Conservation (phyloP, 2,329 filamentous ascomycete species). For the Cryphonectria nitschkei region DNA sequence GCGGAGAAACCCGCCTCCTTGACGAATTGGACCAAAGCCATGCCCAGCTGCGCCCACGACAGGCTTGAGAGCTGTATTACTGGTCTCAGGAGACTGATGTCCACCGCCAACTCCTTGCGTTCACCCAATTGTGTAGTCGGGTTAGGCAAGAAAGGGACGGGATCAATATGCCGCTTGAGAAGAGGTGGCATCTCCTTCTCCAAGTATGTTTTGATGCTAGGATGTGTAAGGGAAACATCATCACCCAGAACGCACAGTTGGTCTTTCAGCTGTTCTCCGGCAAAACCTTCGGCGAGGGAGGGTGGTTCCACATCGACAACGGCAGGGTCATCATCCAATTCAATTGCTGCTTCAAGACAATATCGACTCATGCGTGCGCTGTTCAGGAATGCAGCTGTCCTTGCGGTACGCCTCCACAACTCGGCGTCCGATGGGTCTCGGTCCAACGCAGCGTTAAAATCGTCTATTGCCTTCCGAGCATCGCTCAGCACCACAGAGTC, state of each 20-base stretch:
- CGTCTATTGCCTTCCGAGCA: slow-evolving; percentile 54
- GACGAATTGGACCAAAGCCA: slow-evolving; percentile 44
- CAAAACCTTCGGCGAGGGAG: slow-evolving; percentile 65
- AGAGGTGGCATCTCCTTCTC: slow-evolving; percentile 54
- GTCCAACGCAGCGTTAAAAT: slow-evolving; percentile 63
- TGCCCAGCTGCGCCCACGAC: slow-evolving; percentile 50
- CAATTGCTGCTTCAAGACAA: slow-evolving; percentile 68
- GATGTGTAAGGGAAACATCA: slow-evolving; percentile 61
- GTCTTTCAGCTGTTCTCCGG: slow-evolving; percentile 63
- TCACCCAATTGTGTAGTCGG: slow-evolving; percentile 47
- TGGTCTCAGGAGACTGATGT: slow-evolving; percentile 32
- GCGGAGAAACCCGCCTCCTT: slow-evolving; percentile 41
- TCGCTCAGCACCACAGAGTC: slow-evolving; percentile 43
- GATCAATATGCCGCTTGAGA: slow-evolving; percentile 61
- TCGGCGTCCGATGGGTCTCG: slow-evolving; percentile 70
- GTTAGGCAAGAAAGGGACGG: slow-evolving; percentile 64
- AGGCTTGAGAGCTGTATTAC: slow-evolving; percentile 38
- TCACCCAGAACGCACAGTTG: slow-evolving; percentile 59
- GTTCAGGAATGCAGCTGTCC: slow-evolving; percentile 61
- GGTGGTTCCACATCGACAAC: slow-evolving; percentile 65
- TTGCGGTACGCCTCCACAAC: slow-evolving; percentile 63
- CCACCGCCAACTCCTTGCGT: slow-evolving; percentile 33
- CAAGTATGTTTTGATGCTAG: slow-evolving; percentile 61
- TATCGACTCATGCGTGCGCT: slow-evolving; percentile 62
- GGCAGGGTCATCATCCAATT: slow-evolving; percentile 68